Evolutionary conservation across 176 grass and related monocot genomes (phyloP).

Genomic region (Thalia dealbata): DNA sequence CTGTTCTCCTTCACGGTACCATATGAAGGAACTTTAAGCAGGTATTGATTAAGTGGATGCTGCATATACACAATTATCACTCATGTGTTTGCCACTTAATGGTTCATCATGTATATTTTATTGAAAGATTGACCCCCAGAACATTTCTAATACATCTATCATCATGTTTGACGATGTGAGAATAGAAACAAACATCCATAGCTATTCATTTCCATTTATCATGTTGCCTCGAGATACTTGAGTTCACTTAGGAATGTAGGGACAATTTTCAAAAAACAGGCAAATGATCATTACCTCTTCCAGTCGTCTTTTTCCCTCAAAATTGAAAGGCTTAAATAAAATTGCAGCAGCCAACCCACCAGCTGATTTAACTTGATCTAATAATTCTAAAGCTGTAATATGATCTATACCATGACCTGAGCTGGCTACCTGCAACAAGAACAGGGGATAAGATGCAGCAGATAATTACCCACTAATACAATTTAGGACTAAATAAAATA

Average conservation of each 20-base stretch:
- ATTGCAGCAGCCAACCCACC: constrained; percentile 69
- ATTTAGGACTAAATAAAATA: background rate
- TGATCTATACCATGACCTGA: constrained; percentile 66
- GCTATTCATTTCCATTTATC: background rate
- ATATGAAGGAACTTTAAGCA: background rate
- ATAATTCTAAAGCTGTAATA: constrained; percentile 66
- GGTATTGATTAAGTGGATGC: background rate
- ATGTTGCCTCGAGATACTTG: background rate
- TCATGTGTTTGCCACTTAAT: background rate
- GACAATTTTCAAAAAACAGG: background rate
- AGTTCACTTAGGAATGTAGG: background rate
- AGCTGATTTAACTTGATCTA: constrained; percentile 53
- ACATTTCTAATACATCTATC: background rate
- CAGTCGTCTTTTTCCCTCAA: constrained; percentile 83
- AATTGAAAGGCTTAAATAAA: constrained; percentile 83
- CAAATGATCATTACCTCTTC: constrained; percentile 40
- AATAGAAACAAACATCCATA: too few relatives aligned
- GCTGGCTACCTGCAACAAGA: constrained; percentile 54
- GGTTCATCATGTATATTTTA: background rate
- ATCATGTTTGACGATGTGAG: too few relatives aligned
- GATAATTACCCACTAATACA: background rate
- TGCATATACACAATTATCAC: background rate
- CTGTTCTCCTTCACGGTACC: background rate
- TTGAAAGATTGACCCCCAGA: background rate
- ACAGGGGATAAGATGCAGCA: background rate